A percentile compares a stretch with the other conserved stretches of the same genome.
These are phyloP conservation scores for Hanseniaspora nectarophila DNA, from an alignment of 805 yeast species.

Conservation along the genomic window DNA sequence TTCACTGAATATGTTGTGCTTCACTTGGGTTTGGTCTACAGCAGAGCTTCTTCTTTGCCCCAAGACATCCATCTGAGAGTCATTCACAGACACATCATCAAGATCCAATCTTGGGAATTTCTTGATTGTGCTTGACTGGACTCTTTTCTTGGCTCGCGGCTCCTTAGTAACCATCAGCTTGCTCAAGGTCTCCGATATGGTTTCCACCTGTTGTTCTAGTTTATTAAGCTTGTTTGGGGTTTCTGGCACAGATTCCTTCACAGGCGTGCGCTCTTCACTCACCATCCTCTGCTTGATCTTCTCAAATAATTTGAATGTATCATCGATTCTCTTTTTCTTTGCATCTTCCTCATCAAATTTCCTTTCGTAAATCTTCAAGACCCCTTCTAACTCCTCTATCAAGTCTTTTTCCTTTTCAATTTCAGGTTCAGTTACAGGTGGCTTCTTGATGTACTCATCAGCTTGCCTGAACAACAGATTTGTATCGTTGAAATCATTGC, in stretches of 20 bases:
- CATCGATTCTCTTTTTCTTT: constrained; percentile 6
- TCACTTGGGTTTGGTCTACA: neutral
- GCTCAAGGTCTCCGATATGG: neutral
- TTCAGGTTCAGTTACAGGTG: neutral
- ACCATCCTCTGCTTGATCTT: constrained; percentile 1
- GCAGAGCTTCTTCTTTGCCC: neutral
- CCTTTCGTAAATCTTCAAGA: neutral
- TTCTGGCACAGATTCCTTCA: too few species aligned
- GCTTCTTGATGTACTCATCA: neutral
- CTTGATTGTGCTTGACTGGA: neutral
- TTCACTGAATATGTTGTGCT: neutral
- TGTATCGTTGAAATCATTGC: neutral
- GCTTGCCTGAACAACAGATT: neutral
- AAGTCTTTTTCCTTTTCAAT: neutral
- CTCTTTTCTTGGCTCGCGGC: neutral
- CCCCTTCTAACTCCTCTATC: constrained; percentile 4
- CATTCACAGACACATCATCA: constrained; percentile 7
- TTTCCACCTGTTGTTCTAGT: neutral
- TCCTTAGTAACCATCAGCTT: constrained; percentile 1
- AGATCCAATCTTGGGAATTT: neutral
- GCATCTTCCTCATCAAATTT: constrained; percentile 9
- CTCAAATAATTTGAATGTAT: constrained; percentile 1
- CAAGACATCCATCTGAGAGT: constrained; percentile 7
- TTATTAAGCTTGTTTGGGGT: neutral
- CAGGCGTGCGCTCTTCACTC: neutral